phyloP scores from a whole-genome alignment of 257 asterid genomes.

The Salvia rosmarinus region DNA sequence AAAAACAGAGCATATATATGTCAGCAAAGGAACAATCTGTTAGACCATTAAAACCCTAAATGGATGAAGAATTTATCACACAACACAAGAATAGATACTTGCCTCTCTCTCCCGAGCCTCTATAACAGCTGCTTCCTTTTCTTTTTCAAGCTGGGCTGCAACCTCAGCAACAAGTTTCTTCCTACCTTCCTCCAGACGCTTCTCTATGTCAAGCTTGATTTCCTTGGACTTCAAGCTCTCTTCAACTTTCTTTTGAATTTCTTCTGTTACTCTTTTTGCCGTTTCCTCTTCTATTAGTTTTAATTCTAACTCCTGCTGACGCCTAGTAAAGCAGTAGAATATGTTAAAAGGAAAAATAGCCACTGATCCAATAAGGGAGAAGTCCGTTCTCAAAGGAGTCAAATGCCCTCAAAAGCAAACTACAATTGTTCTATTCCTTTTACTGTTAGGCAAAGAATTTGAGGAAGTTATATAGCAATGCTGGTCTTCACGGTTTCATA shows the following conservation, averaged over 20 bases:
- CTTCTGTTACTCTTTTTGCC: conserved; percentile 73
- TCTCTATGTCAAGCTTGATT: conserved; percentile 63
- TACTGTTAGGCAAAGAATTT: conserved; percentile 27
- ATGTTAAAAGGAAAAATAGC: conserved; percentile 36
- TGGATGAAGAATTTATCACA: neutral
- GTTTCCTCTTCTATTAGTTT: conserved; percentile 96
- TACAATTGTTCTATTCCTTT: conserved; percentile 15
- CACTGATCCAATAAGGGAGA: conserved; percentile 18
- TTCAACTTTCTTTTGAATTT: conserved; percentile 72
- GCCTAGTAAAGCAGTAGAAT: conserved; percentile 54
- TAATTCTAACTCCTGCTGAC: conserved; percentile 90
- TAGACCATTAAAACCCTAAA: neutral
- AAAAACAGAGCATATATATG: conserved; percentile 4
- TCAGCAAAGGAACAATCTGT: conserved; percentile 2
- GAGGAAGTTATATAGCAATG: conserved; percentile 33
- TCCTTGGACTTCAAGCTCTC: conserved; percentile 73
- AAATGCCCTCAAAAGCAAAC: conserved; percentile 31
- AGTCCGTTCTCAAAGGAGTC: conserved; percentile 25
- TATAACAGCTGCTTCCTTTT: conserved; percentile 68
- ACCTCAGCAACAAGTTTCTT: conserved; percentile 76
- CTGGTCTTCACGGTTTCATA: conserved; percentile 38
- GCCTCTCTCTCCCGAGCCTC: conserved; percentile 79
- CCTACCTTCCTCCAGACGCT: conserved; percentile 82
- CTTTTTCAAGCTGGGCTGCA: conserved; percentile 81
- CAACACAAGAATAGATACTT: conserved; percentile 37